Percentiles rank a stretch among this genome's conserved stretches.
These are phyloP conservation scores for Fusarium sp. DNA, from an alignment of 2,329 filamentous ascomycete genomes.

Conservation along the genomic window DNA sequence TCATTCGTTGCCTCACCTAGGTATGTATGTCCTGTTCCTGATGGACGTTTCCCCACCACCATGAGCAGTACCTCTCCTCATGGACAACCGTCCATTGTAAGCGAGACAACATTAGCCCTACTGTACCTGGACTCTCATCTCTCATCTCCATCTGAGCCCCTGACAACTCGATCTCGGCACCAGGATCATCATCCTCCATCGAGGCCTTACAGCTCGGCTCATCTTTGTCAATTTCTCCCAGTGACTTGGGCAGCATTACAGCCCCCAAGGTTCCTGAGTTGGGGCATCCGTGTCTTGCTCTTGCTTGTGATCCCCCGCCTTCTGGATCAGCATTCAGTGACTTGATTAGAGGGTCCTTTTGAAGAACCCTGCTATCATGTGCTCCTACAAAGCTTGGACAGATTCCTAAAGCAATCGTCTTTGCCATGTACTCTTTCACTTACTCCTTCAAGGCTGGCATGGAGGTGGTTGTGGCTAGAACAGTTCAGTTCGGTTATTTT, in stretches of 20 bases:
- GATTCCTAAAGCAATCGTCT: neutral
- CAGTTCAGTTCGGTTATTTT: neutral
- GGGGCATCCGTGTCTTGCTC: neutral
- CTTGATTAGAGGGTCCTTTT: neutral
- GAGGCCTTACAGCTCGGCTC: constrained; percentile 7
- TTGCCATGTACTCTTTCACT: constrained; percentile 2
- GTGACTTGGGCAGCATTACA: constrained; percentile 20
- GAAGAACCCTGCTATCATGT: constrained; percentile 20
- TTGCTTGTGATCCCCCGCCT: neutral
- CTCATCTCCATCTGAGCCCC: neutral
- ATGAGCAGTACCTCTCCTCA: neutral
- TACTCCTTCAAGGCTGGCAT: constrained; percentile 2
- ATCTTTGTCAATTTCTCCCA: constrained; percentile 2
- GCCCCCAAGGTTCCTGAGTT: neutral
- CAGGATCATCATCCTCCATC: constrained; percentile 19
- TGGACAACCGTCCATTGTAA: neutral
- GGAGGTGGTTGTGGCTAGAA: neutral
- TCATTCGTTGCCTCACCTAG: neutral
- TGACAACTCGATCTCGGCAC: constrained; percentile 1
- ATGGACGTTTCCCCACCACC: neutral
- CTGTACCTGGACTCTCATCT: neutral
- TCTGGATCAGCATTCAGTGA: neutral
- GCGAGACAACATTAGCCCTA: neutral
- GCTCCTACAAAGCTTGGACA: constrained; percentile 16
- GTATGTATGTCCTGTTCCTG: neutral